Base-by-base conservation (phyloP, 2,329 filamentous ascomycete genomes). In the Ophiostoma novo-ulmi region DNA sequence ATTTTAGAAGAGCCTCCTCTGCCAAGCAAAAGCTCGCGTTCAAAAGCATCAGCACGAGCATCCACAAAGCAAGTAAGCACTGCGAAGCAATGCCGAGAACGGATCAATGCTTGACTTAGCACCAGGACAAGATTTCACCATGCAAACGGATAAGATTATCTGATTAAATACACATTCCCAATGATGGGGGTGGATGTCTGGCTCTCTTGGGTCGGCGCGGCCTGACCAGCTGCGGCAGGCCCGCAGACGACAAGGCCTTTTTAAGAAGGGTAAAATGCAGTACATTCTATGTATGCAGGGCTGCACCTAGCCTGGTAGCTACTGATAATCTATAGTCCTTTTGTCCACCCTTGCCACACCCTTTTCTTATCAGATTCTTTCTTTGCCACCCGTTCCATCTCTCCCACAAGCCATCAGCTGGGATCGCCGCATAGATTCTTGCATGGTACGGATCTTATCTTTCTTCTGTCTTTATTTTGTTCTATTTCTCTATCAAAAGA, bases 111-210 rank as follows among this genome's bases (percentile, higher is more conserved):
- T 58, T 58, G 52, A 14, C 52, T 58, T 6, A 14, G n/a, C 3
- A 58, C 52, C 0, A 14, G n/a, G 8, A 22, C 20, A 55, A n/a
- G 20, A 26, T 11, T n/a, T 55, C 48, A n/a, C 48, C 1, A n/a
- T 58, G 52, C 22, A 0, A 22, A 22, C 0, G 22, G 52, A 26
- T 58, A 58, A 58, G 52, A 58, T 58, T 31, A 58, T 58, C 52
- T 58, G 52, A 58, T 58, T 58, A 26, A 58, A 58, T 58, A 58
- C 20, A 58, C 52, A 58, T 58, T 58, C 52, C 52, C 52, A 58
- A 55, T n/a, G 26, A 55, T 55, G 26, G 52, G 52, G 48, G 52
- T 58, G 52, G 10, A 20, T 48, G 52, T 58, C 22, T 58, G 52
- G 52, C 22, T 22, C 11, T 14, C 48, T 58, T 58, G n/a, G n/a